Conservation (phyloP, 2,329 filamentous ascomycete genomes). For the Parastagonospora avenae region DNA sequence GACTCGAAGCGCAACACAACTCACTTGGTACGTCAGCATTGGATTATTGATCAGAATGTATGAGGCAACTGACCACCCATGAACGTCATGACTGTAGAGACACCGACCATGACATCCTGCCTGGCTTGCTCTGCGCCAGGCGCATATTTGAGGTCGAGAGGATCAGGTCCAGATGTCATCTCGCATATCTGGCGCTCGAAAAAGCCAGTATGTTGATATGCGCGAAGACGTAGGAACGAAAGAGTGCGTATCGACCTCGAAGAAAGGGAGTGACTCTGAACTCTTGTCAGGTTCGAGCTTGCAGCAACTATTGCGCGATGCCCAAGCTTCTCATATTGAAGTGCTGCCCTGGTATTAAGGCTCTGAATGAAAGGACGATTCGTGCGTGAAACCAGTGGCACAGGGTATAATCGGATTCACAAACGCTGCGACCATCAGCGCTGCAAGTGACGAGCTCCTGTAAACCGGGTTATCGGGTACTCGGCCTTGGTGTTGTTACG, state of each 20-base stretch:
- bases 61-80: conserved; percentile 18
- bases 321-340: neutral
- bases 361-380: conserved; percentile 14
- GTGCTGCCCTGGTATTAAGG: neutral
- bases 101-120: conserved; percentile 23
- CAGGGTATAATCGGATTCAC: conserved; percentile 13
- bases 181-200: neutral
- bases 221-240: too few relatives aligned
- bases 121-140: conserved; percentile 18
- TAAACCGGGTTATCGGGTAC: neutral
- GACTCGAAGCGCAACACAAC: conserved; percentile 24
- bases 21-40: conserved; percentile 10
- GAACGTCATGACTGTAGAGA: conserved; percentile 21
- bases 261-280: too few relatives aligned
- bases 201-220: too few relatives aligned
- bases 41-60: neutral
- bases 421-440: conserved; percentile 23
- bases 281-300: too few relatives aligned
- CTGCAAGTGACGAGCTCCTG: conserved; percentile 15
- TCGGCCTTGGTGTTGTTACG: neutral
- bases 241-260: too few relatives aligned
- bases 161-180: conserved; percentile 14
- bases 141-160: conserved; percentile 13
- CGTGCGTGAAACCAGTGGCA: conserved; percentile 20
- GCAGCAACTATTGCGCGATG: too few relatives aligned